These are phyloP conservation scores for Malassezia slooffiae DNA, from an alignment of 1,284 basidiomycete genomes.

Conservation along the genomic window DNA sequence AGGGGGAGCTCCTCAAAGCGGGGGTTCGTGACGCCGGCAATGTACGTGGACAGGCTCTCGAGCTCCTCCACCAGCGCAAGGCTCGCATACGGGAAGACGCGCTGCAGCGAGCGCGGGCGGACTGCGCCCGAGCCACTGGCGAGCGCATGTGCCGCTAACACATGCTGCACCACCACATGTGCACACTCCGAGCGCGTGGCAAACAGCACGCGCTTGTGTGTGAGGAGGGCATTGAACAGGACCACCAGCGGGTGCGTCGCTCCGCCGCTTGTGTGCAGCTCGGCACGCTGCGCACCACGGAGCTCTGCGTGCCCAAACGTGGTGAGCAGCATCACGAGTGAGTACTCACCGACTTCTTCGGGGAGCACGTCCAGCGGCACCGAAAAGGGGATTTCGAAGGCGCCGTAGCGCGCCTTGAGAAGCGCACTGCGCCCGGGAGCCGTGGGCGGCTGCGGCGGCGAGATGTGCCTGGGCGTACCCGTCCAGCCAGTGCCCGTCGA, in stretches of 20 bases:
- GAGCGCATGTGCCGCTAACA: conserved; percentile 82
- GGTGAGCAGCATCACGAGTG: conserved; percentile 76
- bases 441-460: neutral
- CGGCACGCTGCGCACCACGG: conserved; percentile 57
- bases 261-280: conserved; percentile 82
- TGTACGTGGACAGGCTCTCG: conserved; percentile 75
- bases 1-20: conserved; percentile 74
- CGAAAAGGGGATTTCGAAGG: conserved; percentile 11
- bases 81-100: conserved; percentile 87
- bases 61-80: conserved; percentile 77
- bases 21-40: conserved; percentile 91
- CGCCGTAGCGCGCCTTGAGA: neutral
- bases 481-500: too few relatives aligned
- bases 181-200: conserved; percentile 66
- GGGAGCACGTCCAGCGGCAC: conserved; percentile 46
- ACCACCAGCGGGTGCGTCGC: conserved; percentile 84
- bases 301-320: conserved; percentile 61
- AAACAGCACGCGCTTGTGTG: conserved; percentile 86
- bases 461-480: neutral
- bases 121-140: conserved; percentile 78
- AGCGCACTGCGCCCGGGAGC: neutral
- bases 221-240: conserved; percentile 85
- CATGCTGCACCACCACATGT: conserved; percentile 74
- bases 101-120: conserved; percentile 64
- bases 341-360: conserved; percentile 96